Evolutionary conservation across 192 early-diverging fungal species (phyloP).

Genomic region (Rhizophagus clarus): DNA sequence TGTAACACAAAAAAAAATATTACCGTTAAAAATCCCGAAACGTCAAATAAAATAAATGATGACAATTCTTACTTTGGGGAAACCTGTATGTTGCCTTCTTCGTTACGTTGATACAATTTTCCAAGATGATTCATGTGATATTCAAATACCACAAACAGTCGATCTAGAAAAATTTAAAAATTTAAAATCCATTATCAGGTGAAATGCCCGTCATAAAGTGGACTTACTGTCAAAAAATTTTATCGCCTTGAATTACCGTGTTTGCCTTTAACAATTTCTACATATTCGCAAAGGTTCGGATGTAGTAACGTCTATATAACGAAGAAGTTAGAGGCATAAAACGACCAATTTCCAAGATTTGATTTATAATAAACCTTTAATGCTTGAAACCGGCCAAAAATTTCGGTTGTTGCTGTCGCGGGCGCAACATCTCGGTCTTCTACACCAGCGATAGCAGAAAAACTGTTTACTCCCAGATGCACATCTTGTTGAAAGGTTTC

Average conservation of each 20-base stretch:
- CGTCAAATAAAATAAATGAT: neutral
- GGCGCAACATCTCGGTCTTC: slow-evolving; percentile 39
- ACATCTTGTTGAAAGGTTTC: slow-evolving; percentile 16
- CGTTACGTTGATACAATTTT: slow-evolving; percentile 41
- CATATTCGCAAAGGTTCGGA: slow-evolving; percentile 65
- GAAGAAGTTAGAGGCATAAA: neutral
- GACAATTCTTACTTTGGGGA: neutral
- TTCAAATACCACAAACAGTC: slow-evolving; percentile 51
- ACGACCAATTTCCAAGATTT: neutral
- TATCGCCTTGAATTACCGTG: slow-evolving; percentile 45
- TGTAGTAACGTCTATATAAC: slow-evolving; percentile 51
- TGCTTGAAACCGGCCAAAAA: slow-evolving; percentile 50
- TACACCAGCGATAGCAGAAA: slow-evolving; percentile 17
- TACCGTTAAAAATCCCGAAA: neutral
- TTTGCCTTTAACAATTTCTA: slow-evolving; percentile 65
- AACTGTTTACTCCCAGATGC: slow-evolving; percentile 26
- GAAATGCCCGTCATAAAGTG: slow-evolving; percentile 4
- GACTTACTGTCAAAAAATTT: slow-evolving; percentile 8
- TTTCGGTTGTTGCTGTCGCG: slow-evolving; percentile 49
- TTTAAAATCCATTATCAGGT: neutral
- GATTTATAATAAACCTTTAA: slow-evolving; percentile 39
- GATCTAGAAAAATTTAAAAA: slow-evolving; percentile 39
- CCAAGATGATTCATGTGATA: slow-evolving; percentile 46
- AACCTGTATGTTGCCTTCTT: slow-evolving; percentile 26
- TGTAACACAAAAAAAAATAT: neutral